These are phyloP conservation scores for Plicaturopsis crispa DNA, from an alignment of 768 basidiomycete species.

Conservation along the genomic window DNA sequence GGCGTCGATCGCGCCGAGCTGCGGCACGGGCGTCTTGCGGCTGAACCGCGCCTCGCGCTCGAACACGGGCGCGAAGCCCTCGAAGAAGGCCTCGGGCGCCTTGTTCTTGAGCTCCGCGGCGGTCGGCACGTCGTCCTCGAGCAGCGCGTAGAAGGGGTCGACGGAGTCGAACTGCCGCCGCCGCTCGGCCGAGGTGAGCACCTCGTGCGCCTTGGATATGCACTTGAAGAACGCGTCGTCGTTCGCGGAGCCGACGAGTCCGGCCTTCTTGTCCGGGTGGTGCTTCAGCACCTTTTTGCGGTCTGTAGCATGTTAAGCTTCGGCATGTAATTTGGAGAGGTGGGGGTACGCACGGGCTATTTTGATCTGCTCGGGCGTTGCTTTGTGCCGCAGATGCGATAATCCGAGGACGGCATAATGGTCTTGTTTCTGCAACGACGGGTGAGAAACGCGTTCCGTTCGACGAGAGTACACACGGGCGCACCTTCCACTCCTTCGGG, in stretches of 20 bases:
- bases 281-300: constrained; percentile 99
- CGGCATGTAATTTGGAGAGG: background rate
- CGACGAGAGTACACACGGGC: constrained; percentile 1
- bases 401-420: constrained; percentile 96
- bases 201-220: constrained; percentile 96
- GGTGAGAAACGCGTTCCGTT: too few species aligned
- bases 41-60: constrained; percentile 93
- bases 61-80: constrained; percentile 72
- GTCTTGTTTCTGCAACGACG: constrained; percentile 77
- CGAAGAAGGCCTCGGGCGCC: constrained; percentile 59
- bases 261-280: constrained; percentile 90
- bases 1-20: constrained; percentile 63
- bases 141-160: constrained; percentile 66
- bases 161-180: constrained; percentile 96
- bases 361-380: constrained; percentile 89
- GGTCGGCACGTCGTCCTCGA: constrained; percentile 74
- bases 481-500: constrained; percentile 92
- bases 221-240: constrained; percentile 99
- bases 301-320: constrained; percentile 39
- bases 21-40: constrained; percentile 73
- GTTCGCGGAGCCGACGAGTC: constrained; percentile 65
- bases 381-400: constrained; percentile 80
- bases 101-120: constrained; percentile 51
- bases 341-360: constrained; percentile 70
- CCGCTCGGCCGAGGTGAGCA: constrained; percentile 79